Evolutionary conservation across 257 asterid species (phyloP), one percentile per base, ranked within the genome.

Genomic region (Penstemon eatonii): DNA sequence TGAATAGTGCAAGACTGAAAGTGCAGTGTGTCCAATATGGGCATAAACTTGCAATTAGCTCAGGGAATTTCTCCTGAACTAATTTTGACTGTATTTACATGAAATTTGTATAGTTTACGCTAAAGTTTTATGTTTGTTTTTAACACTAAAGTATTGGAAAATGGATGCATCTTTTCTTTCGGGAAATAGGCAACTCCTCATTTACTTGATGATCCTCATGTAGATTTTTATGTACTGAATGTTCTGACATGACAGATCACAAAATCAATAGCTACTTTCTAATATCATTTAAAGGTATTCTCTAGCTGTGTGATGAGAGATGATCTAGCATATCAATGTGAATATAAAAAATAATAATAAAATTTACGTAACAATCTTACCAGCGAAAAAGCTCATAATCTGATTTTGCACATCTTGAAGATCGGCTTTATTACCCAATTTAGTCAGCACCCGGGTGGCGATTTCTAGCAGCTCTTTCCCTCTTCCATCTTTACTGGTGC

Each of bases 401-500:
- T 79, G 87, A 68, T 72, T 84, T 60, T 73, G 89, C 78, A 83
- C 90, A 68, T 84, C 90, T 72, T 72, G 88, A 69, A 88, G 84
- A 77, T 79, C 89, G 58, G 84, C 80, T 82, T 81, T 81, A 43
- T 82, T 78, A 56, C 80, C 83, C 81, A 93, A 76, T 77, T 73
- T 85, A 38, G 86, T 75, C 73, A 82, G 84, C 94, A 88, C 77
- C 76, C 84, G 77, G 63, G 75, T 76, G 9, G 95, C 89, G 50
- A 79, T 66, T 49, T 79, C 96, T 76, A 83, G 87, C 67, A 93
- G 85, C 50, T 66, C 85, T 72, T 85, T 87, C 59, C 99, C 99
- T 77, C 97, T 87, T 47, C 72, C 73, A 78, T 93, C 99, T 70
- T 90, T 88, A 45, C 97, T 87, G 60, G 84, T 81, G 75, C 49